Evolutionary conservation across 768 basidiomycete species (phyloP), one percentile per base, ranked within the genome.

Genomic region (Suillus subalutaceus): DNA sequence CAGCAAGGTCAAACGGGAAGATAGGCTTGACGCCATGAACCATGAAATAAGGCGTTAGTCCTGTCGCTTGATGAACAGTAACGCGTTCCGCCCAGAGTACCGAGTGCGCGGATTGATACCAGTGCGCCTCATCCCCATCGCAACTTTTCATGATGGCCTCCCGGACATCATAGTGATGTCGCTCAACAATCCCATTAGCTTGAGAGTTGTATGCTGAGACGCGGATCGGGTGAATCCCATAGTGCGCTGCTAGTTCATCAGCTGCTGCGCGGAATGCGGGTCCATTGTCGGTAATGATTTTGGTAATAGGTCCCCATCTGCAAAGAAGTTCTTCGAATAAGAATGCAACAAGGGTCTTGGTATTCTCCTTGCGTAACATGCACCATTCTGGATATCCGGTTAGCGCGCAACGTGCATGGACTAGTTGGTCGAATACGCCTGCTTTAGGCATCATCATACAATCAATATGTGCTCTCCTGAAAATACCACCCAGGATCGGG

Each of bases 301-400:
- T 70, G 43, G 6, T 65, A 30, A 44, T 18, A 0, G 7, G 44
- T 7, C 44, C 44, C 18, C 44, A 44, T 20, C 44, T n/a, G 53
- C 68, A 73, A 3, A 76, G 63, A 2, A 76, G 40, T 1, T 74
- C 70, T 23, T 72, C 57, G 5, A 72, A 74, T 0, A 76, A 64
- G 23, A 71, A 76, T 1, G 18, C 16, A 18, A 16, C 2, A 0
- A 41, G 2, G 0, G 63, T 52, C 0, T 38, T 12, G 0, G 41
- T 65, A 0, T 65, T 76, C 23, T 77, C 69, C 0, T 75, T 72
- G 20, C 73, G 63, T 1, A 74, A 64, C 77, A 80, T 79, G 62
- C n/a, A 65, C 61, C 61, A 82, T 78, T 9, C 79, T 23, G 7
- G 70, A 8, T 65, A 68, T 0, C 52, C 26, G 0, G 64, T 57